phyloP scores from a whole-genome alignment of 2,329 filamentous ascomycete genomes.

The Pseudomassariella vexata region DNA sequence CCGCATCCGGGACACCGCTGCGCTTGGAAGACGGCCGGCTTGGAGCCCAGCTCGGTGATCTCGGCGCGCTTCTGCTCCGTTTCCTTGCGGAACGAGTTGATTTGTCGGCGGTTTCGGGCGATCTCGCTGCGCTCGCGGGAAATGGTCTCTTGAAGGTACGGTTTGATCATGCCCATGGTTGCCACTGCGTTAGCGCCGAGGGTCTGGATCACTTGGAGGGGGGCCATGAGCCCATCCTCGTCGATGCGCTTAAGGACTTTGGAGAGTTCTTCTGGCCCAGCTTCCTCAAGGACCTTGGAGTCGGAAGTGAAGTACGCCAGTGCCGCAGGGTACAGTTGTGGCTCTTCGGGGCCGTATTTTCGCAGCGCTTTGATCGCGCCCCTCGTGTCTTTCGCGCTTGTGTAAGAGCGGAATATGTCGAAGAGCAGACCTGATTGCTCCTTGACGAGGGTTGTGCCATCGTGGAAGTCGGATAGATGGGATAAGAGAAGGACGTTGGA shows the following conservation, averaged over 20 bases:
- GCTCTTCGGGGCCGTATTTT: slow-evolving; percentile 89
- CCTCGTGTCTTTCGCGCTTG: slow-evolving; percentile 81
- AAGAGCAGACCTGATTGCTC: slow-evolving; percentile 89
- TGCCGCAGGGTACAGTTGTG: slow-evolving; percentile 86
- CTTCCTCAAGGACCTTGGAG: slow-evolving; percentile 73
- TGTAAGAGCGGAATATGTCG: slow-evolving; percentile 96
- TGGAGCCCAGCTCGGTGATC: slow-evolving; percentile 67
- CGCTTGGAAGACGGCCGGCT: slow-evolving; percentile 85
- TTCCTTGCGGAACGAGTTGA: slow-evolving; percentile 76
- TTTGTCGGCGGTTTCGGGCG: slow-evolving; percentile 69
- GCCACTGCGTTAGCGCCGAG: slow-evolving; percentile 66
- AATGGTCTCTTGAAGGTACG: slow-evolving; percentile 84
- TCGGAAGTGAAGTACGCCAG: slow-evolving; percentile 91
- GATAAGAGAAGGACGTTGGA: slow-evolving; percentile 92
- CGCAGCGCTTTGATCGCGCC: slow-evolving; percentile 84
- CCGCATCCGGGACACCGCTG: slow-evolving; percentile 82
- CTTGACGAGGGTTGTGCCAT: slow-evolving; percentile 86
- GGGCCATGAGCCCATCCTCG: slow-evolving; percentile 86
- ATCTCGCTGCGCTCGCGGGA: slow-evolving; percentile 86
- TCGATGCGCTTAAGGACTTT: slow-evolving; percentile 80
- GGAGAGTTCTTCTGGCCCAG: slow-evolving; percentile 75
- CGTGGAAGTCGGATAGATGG: slow-evolving; percentile 81
- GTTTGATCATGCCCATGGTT: slow-evolving; percentile 96
- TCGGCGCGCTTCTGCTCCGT: slow-evolving; percentile 76
- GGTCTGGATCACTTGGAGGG: slow-evolving; percentile 92